Evolutionary conservation across 345 rosid species (phyloP).

Genomic region (Gossypium thurberi): DNA sequence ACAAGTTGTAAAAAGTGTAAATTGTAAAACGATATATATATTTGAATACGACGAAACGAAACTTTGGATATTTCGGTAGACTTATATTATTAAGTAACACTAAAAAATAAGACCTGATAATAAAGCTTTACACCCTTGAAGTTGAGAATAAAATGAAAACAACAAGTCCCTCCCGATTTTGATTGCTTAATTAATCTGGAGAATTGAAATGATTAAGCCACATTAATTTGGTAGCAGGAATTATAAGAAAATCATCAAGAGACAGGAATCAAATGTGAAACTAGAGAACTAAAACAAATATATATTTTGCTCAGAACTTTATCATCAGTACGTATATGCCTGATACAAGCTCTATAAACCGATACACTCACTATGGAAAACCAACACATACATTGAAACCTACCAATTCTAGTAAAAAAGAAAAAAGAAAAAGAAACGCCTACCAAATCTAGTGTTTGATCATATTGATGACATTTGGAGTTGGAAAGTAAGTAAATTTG

Average conservation of each 20-base stretch:
- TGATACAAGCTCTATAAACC: constrained; percentile 16
- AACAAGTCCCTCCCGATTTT: background rate
- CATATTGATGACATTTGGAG: constrained; percentile 6
- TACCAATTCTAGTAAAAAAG: background rate
- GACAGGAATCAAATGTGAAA: background rate
- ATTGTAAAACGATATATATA: no score
- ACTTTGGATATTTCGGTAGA: constrained; percentile 15
- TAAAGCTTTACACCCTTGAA: constrained; percentile 12
- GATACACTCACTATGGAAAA: constrained; percentile 22
- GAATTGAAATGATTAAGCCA: no score
- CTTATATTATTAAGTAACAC: background rate
- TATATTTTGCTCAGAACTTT: background rate
- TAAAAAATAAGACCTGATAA: constrained; percentile 13
- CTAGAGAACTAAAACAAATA: background rate
- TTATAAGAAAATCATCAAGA: background rate
- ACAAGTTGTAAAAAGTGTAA: background rate
- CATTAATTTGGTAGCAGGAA: background rate
- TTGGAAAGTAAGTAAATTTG: constrained; percentile 4
- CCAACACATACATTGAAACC: constrained; percentile 21
- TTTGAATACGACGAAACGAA: constrained; percentile 18
- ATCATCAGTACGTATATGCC: background rate
- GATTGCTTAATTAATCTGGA: no score
- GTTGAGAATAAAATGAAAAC: constrained; percentile 1
- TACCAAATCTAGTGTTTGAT: constrained; percentile 34
- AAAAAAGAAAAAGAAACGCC: background rate